A percentile compares a stretch with the other conserved stretches of the same genome.
These are phyloP conservation scores for Diophrys appendiculata DNA, from an alignment of 73 alveolate species.

Conservation along the genomic window DNA sequence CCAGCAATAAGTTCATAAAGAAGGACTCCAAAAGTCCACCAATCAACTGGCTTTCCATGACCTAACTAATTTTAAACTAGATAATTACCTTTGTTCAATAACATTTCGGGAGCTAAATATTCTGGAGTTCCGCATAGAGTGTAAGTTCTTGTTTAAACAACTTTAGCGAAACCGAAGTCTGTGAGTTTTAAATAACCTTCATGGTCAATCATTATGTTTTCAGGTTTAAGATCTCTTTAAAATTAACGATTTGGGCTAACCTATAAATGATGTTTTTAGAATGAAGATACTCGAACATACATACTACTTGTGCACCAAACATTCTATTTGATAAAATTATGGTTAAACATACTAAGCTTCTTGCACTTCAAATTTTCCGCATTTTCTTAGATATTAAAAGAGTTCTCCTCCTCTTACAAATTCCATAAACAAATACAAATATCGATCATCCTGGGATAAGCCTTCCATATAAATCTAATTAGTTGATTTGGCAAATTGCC, in stretches of 20 bases:
- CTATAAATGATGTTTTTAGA: slow-evolving; percentile 71
- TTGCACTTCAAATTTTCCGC: slow-evolving; percentile 44
- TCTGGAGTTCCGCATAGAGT: slow-evolving; percentile 94
- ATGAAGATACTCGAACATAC: slow-evolving; percentile 72
- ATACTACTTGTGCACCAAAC: slow-evolving; percentile 58
- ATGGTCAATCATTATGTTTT: slow-evolving; percentile 18
- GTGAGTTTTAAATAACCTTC: slow-evolving; percentile 31
- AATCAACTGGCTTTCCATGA: slow-evolving; percentile 91
- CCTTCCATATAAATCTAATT: slow-evolving; percentile 31
- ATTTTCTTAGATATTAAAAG: slow-evolving; percentile 54
- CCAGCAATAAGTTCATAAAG: slow-evolving; percentile 88
- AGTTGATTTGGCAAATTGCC: too few species aligned
- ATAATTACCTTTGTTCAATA: slow-evolving; percentile 70
- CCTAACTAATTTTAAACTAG: not conserved
- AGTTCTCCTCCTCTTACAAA: slow-evolving; percentile 97
- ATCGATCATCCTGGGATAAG: slow-evolving; percentile 63
- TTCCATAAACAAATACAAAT: slow-evolving; percentile 84
- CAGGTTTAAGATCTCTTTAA: slow-evolving; percentile 41
- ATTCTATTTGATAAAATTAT: not conserved
- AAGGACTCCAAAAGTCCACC: slow-evolving; percentile 90
- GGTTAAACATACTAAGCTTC: slow-evolving; percentile 63
- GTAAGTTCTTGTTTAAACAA: slow-evolving; percentile 82
- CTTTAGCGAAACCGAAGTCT: slow-evolving; percentile 50
- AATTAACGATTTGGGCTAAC: slow-evolving; percentile 60
- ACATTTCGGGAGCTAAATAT: slow-evolving; percentile 93